These are phyloP conservation scores for Turritis glabra DNA, from an alignment of 345 rosid genomes.

Conservation along the genomic window DNA sequence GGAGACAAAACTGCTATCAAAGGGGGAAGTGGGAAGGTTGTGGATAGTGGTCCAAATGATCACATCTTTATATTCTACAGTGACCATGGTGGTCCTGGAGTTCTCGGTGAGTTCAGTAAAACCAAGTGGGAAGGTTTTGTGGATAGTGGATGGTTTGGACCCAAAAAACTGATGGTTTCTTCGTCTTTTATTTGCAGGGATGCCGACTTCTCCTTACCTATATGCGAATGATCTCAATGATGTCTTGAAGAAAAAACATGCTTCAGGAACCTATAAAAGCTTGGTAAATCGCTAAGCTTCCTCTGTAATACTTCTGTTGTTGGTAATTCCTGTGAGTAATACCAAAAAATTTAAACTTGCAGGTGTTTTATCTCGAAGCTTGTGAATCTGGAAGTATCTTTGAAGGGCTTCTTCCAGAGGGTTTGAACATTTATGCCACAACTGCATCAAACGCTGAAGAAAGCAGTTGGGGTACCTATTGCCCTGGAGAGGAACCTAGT, in stretches of 20 bases:
- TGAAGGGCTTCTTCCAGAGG: constrained; percentile 94
- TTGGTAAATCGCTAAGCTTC: constrained; percentile 51
- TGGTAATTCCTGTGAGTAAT: neutral
- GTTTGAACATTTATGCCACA: constrained; percentile 89
- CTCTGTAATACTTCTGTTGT: constrained; percentile 3
- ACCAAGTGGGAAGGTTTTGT: too few relatives aligned
- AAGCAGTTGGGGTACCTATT: constrained; percentile 98
- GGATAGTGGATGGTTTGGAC: constrained; percentile 7
- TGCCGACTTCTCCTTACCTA: constrained; percentile 90
- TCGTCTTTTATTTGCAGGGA: constrained; percentile 52
- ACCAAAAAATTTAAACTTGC: constrained; percentile 23
- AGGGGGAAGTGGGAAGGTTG: constrained; percentile 94
- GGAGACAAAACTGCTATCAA: constrained; percentile 75
- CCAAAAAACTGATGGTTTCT: neutral
- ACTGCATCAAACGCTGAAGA: constrained; percentile 92
- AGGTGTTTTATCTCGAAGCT: constrained; percentile 99
- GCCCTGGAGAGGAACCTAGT: constrained; percentile 90
- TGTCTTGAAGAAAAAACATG: constrained; percentile 76
- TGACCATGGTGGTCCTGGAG: constrained; percentile 97
- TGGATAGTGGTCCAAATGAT: constrained; percentile 90
- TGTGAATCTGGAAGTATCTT: constrained; percentile 99
- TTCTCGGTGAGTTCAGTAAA: constrained; percentile 67
- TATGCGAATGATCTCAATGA: constrained; percentile 79
- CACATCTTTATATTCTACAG: constrained; percentile 83
- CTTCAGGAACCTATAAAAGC: constrained; percentile 76